These are phyloP conservation scores for Furcasterigmium sp. DNA, from an alignment of 2,329 filamentous ascomycete genomes.

Conservation along the genomic window DNA sequence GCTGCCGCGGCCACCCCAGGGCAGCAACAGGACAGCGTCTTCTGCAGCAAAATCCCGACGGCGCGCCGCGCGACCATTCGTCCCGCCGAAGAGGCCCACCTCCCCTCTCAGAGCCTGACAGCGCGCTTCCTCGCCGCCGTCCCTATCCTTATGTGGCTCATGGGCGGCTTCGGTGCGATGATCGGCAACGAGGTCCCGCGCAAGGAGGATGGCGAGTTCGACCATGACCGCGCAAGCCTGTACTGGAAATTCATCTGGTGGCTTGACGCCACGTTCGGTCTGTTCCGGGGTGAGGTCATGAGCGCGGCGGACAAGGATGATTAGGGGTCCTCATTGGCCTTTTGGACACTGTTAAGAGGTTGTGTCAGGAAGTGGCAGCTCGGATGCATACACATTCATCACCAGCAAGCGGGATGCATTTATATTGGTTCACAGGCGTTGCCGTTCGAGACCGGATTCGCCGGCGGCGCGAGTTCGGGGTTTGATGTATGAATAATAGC, in stretches of 20 bases:
- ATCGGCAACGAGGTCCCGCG: conserved; percentile 73
- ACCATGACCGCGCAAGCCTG: conserved; percentile 62
- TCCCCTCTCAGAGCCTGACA: conserved; percentile 60
- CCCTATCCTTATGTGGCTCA: conserved; percentile 68
- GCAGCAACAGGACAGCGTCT: conserved; percentile 32
- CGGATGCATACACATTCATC: neutral
- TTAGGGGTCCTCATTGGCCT: conserved; percentile 17
- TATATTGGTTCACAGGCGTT: neutral
- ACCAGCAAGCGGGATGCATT: neutral
- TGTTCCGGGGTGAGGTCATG: conserved; percentile 55
- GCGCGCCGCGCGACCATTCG: conserved; percentile 61
- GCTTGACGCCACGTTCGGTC: conserved; percentile 51
- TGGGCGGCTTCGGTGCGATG: conserved; percentile 62
- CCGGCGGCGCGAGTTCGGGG: no score
- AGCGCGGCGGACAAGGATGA: conserved; percentile 54
- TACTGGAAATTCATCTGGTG: conserved; percentile 65
- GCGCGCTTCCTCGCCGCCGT: conserved; percentile 61
- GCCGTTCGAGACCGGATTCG: no score
- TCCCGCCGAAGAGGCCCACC: conserved; percentile 64
- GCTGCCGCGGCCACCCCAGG: neutral
- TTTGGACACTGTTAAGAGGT: neutral
- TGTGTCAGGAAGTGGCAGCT: no score
- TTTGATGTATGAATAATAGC: no score
- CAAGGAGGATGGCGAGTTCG: conserved; percentile 69
- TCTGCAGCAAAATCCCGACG: conserved; percentile 59